These are phyloP conservation scores for Calonectria leucothoes DNA, from an alignment of 2,329 filamentous ascomycete species.

Conservation along the genomic window DNA sequence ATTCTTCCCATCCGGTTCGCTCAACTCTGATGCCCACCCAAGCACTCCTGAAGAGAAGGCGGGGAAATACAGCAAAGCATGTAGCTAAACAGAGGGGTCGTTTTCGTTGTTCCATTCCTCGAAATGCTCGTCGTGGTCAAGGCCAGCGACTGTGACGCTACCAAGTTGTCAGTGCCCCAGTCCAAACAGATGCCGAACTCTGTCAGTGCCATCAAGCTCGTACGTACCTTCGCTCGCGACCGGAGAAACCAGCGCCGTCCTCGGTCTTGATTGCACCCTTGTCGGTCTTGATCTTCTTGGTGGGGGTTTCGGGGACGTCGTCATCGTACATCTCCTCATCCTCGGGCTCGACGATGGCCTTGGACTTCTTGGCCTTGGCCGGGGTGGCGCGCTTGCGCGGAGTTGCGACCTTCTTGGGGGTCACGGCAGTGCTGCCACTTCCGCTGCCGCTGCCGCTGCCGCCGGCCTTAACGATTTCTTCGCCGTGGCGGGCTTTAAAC, in stretches of 20 bases:
- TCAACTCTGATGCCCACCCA: not conserved
- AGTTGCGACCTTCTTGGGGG: slow-evolving; percentile 34
- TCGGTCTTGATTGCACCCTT: slow-evolving; percentile 32
- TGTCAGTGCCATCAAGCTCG: not conserved
- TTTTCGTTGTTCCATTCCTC: slow-evolving; percentile 18
- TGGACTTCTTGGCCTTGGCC: slow-evolving; percentile 32
- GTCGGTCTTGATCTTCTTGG: slow-evolving; percentile 46
- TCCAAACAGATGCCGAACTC: not conserved
- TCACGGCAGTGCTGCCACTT: slow-evolving; percentile 14
- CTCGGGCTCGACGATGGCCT: slow-evolving; percentile 23
- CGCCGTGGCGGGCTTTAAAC: slow-evolving; percentile 45
- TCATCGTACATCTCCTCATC: slow-evolving; percentile 30
- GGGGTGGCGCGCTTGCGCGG: slow-evolving; percentile 33
- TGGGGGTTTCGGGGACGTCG: slow-evolving; percentile 26
- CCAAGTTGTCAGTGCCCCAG: not conserved
- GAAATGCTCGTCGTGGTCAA: slow-evolving; percentile 17
- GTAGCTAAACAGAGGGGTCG: not conserved
- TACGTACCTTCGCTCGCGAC: slow-evolving; percentile 38
- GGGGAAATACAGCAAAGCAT: not conserved
- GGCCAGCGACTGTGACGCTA: slow-evolving; percentile 27
- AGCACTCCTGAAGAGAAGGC: not conserved
- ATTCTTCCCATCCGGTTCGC: not conserved
- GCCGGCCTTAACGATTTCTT: not conserved
- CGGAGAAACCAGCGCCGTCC: not conserved
- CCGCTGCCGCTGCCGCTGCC: not conserved